phyloP scores from a whole-genome alignment of 805 yeast genomes.

The Candida sakaeoensis region DNA sequence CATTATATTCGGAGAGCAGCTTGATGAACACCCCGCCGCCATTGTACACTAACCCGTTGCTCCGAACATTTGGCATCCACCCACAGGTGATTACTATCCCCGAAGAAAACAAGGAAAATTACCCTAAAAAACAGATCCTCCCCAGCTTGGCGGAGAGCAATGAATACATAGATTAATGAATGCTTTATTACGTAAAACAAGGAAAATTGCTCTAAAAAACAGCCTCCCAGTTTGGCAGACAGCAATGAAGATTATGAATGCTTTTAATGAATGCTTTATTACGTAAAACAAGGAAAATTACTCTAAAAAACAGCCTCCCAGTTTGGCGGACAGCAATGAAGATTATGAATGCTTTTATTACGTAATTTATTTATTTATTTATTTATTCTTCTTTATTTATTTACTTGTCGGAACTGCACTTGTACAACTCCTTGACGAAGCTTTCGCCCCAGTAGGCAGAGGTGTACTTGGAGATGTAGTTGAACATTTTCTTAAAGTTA shows the following conservation, averaged over 20 bases:
- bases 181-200: too few species aligned
- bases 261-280: too few species aligned
- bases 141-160: conserved; percentile 1
- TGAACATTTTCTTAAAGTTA: conserved; percentile 80
- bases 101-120: conserved; percentile 7
- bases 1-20: conserved; percentile 33
- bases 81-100: conserved; percentile 36
- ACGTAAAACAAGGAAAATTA: too few species aligned
- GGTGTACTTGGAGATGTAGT: conserved; percentile 88
- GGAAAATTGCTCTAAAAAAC: too few species aligned
- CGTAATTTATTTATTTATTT: too few species aligned
- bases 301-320: too few species aligned
- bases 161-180: conserved; percentile 1
- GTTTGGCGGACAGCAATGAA: too few species aligned
- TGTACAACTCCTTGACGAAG: conserved; percentile 81
- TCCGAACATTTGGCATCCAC: conserved; percentile 36
- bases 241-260: too few species aligned
- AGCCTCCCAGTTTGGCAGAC: too few species aligned
- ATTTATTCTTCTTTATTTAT: conserved; percentile 1
- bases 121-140: background rate
- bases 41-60: conserved; percentile 31
- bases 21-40: conserved; percentile 26
- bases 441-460: conserved; percentile 97
- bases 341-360: too few species aligned
- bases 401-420: conserved; percentile 16